These are phyloP conservation scores for Venturiaceae sp. DNA, from an alignment of 2,329 filamentous ascomycete genomes.

Conservation along the genomic window DNA sequence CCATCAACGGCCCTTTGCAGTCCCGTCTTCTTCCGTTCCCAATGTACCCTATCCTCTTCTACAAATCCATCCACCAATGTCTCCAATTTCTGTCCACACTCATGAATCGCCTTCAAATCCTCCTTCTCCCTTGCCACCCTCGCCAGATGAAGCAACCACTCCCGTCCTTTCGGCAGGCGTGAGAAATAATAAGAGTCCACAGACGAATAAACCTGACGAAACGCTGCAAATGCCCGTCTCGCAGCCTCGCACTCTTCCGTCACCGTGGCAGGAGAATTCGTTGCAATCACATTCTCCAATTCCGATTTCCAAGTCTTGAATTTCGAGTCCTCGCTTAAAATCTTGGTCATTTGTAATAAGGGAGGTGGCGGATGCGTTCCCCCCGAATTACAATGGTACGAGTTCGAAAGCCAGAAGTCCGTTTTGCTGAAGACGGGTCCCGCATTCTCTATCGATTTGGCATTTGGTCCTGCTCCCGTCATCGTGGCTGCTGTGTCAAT, in stretches of 20 bases:
- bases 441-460: neutral
- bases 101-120: neutral
- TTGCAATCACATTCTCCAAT: neutral
- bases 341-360: neutral
- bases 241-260: neutral
- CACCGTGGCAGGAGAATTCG: neutral
- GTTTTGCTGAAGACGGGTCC: neutral
- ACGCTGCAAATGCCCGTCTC: neutral
- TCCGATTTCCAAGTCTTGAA: neutral
- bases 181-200: neutral
- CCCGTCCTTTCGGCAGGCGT: constrained; percentile 1
- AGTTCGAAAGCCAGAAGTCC: neutral
- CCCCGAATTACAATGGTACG: neutral
- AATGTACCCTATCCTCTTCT: neutral
- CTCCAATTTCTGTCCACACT: neutral
- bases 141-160: constrained; percentile 2
- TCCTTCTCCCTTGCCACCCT: neutral
- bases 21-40: neutral
- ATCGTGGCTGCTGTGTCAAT: neutral
- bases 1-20: neutral
- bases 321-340: neutral
- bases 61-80: neutral
- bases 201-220: neutral
- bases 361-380: neutral
- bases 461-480: neutral